Evolutionary conservation across 495 filamentous ascomycete genomes (phyloP), one percentile per base, ranked within the genome.

Genomic region (Neurospora tetraspora): DNA sequence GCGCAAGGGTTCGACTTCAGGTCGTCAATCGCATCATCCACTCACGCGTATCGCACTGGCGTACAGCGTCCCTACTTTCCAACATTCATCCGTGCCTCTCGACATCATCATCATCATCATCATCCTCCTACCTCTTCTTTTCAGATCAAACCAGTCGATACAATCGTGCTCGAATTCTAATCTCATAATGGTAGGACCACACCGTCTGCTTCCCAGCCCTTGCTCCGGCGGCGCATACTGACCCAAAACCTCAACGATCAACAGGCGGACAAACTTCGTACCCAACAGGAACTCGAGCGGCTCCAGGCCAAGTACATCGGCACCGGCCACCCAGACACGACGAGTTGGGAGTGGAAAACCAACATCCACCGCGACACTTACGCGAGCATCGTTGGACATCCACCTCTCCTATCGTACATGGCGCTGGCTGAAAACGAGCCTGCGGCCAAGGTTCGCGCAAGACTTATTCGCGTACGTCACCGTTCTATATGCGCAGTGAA

Each of bases 261-360:
- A 70, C 40, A 88, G 96, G 96, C 96, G 77, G 96, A 99, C 87
- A 99, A 99, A 85, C 92, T 98, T 74, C 94, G 96, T 81, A 94
- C 94, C 16, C 91, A 94, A 72, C 96, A 98, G 82, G 96, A 98
- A 79, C 95, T 99, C 77, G 96, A 98, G 83, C 89, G 92, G 74
- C 92, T 98, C 12, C 96, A 99, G 83, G 88, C 93, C 76, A 94
- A 94, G 69, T 96, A 96, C 85, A 85, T 99, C 78, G 96, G 96
- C 79, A 98, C 94, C 12, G 96, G 96, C n/a, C 94, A 98, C 82
- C 93, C 96, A 69, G 96, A 99, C 84, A 98, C 96, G 10, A 98
- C 96, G 18, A 94, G 92, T 78, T 94, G 87, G 89, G 96, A 99
- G 85, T 99, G 95, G 94, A 88, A 90, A 69, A 91, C 91, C 39